phyloP scores from a whole-genome alignment of 306 rosid species.

The Vigna unguiculata region DNA sequence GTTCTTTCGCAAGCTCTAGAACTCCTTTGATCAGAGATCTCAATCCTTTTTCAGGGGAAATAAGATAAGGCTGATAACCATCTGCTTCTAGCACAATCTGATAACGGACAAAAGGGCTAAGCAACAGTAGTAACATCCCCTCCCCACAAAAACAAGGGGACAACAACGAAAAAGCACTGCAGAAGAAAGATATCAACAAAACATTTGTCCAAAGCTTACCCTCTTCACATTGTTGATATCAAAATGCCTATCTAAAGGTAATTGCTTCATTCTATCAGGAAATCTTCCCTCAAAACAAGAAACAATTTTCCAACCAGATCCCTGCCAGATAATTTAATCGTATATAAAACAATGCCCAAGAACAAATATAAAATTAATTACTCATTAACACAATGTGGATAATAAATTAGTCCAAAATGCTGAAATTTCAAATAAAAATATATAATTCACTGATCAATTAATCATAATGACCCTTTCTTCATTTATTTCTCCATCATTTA shows the following conservation, averaged over 20 bases:
- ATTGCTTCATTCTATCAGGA: slow-evolving; percentile 95
- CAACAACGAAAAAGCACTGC: neutral
- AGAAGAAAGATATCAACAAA: slow-evolving; percentile 8
- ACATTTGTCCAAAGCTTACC: slow-evolving; percentile 56
- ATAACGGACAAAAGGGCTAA: slow-evolving; percentile 34
- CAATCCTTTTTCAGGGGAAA: slow-evolving; percentile 98
- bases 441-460: neutral
- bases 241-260: slow-evolving; percentile 94
- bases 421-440: neutral
- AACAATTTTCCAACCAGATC: slow-evolving; percentile 99
- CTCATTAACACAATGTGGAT: slow-evolving; percentile 1
- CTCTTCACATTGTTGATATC: slow-evolving; percentile 95
- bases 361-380: slow-evolving; percentile 12
- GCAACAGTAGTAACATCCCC: neutral
- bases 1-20: slow-evolving; percentile 97
- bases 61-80: slow-evolving; percentile 99
- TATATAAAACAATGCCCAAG: neutral
- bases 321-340: slow-evolving; percentile 60
- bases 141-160: neutral
- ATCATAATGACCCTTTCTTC: neutral
- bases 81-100: slow-evolving; percentile 99
- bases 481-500: neutral
- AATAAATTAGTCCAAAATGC: slow-evolving; percentile 17
- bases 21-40: slow-evolving; percentile 96
- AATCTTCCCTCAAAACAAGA: slow-evolving; percentile 94